Conservation (phyloP, 805 yeast species). For the Candida sphagnicola region DNA sequence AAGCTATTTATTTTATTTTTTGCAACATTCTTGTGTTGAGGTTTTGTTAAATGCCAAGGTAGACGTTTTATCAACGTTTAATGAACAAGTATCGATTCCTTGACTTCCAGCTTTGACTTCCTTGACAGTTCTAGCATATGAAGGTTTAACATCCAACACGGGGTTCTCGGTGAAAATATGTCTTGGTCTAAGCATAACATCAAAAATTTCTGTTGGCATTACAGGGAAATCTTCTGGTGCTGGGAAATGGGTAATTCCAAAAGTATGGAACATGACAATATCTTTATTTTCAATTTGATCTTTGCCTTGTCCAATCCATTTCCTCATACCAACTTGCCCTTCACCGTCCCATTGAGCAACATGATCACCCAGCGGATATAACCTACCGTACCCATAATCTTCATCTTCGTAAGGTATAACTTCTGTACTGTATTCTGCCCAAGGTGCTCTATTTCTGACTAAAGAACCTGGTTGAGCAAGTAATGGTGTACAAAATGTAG, state of each 20-base stretch:
- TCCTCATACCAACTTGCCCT: slow-evolving; percentile 60
- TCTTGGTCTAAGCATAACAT: slow-evolving; percentile 71
- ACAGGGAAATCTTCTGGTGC: slow-evolving; percentile 88
- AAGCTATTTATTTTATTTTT: slow-evolving; percentile 6
- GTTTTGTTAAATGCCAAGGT: slow-evolving; percentile 31
- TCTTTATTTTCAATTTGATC: slow-evolving; percentile 64
- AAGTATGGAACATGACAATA: slow-evolving; percentile 73
- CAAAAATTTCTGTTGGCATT: slow-evolving; percentile 83
- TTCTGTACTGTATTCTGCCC: slow-evolving; percentile 65
- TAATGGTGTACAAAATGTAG: slow-evolving; percentile 68
- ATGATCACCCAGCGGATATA: slow-evolving; percentile 78
- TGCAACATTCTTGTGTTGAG: slow-evolving; percentile 17
- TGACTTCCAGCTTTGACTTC: slow-evolving; percentile 34
- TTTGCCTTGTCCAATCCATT: slow-evolving; percentile 62
- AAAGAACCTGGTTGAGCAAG: slow-evolving; percentile 71
- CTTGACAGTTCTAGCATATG: slow-evolving; percentile 39
- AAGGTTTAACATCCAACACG: slow-evolving; percentile 69
- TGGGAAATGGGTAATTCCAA: slow-evolving; percentile 83
- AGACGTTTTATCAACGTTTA: slow-evolving; percentile 36
- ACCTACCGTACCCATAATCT: slow-evolving; percentile 47
- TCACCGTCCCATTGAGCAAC: slow-evolving; percentile 75
- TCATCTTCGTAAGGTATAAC: slow-evolving; percentile 70
- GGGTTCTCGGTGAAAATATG: slow-evolving; percentile 78
- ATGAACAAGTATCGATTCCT: slow-evolving; percentile 32
- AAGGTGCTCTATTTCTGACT: slow-evolving; percentile 77